Evolutionary conservation across 495 filamentous ascomycete genomes (phyloP).

Genomic region (Tricharina praecox): DNA sequence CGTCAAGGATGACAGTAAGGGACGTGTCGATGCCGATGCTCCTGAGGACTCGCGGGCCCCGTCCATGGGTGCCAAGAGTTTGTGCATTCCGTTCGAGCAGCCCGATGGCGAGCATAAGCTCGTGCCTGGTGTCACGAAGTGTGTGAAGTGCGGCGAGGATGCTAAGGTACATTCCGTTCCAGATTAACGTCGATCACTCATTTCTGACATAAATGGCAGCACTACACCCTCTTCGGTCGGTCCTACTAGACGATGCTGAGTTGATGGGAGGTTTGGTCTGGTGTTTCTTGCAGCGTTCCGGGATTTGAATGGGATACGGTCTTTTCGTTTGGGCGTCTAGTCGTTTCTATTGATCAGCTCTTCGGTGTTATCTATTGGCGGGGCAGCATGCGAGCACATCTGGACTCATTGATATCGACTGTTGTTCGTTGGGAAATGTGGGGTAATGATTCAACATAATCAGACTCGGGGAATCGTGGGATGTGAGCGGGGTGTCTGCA

Average conservation of each 20-base stretch:
- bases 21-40: slow-evolving; percentile 49
- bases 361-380: no score
- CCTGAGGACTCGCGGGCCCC: slow-evolving; percentile 67
- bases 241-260: slow-evolving; percentile 26
- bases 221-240: slow-evolving; percentile 25
- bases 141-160: slow-evolving; percentile 53
- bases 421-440: no score
- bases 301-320: no score
- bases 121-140: slow-evolving; percentile 66
- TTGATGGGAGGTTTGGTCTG: no score
- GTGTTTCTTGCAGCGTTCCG: no score
- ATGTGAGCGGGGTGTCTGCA: no score
- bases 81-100: slow-evolving; percentile 97
- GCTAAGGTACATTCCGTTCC: slow-evolving; percentile 18
- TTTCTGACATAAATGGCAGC: slow-evolving; percentile 6
- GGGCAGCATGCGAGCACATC: no score
- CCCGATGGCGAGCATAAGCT: slow-evolving; percentile 46
- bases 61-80: slow-evolving; percentile 89
- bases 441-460: no score
- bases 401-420: no score
- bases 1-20: slow-evolving; percentile 76
- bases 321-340: no score
- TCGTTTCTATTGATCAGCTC: no score
- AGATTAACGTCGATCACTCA: background rate
- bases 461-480: no score